Base-by-base conservation (phyloP, 345 rosid species). In the Syzygium oleosum region DNA sequence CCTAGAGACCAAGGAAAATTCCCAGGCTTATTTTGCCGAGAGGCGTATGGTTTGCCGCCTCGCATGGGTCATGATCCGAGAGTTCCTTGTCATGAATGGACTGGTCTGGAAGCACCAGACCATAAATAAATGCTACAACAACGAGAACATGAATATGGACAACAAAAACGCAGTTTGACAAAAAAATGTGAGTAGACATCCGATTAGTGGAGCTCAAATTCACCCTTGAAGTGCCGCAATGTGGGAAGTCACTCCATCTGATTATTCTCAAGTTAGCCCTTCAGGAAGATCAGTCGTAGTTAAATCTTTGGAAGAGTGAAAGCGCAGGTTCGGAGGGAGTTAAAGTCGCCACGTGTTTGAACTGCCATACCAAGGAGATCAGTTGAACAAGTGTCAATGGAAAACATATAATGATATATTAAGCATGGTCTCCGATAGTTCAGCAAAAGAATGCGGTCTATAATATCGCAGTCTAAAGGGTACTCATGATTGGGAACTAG, bases 311-410 rank as follows among this genome's bases (percentile, higher is more conserved):
- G 93, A 97, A 96, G 84, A 96, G 87, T 46, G 94, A 91, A 58
- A 68, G 25, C 15, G 91, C 99, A 68, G 96, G 93, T 88, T 91
- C 90, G 6, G 90, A 91, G 78, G 99, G 88, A 84, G 88, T 91
- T 94, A 95, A 84, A 78, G 87, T 93, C 52, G 99, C 97, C 88
- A 95, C 98, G 14, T 93, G 73, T 88, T 94, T 95, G 94, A 95
- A 97, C 99, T 97, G 97, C 87, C 85, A 92, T 53, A 49, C 13
- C 87, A 52, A 56, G 41, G 9, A 86, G 83, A 79, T 38, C 79
- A 43, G 34, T 65, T 41, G 31, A 51, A 85, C 59, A 87, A 87
- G 87, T 85, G 51, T 43, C 6, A 34, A n/a, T 51, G 5, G 34
- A 78, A 51, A 52, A 73, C 7, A 6, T 77, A 80, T 43, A 43